Evolutionary conservation across 352 stramenopile genomes (phyloP), one percentile per base, ranked within the genome.

Genomic region (Globisporangium yorkense): DNA sequence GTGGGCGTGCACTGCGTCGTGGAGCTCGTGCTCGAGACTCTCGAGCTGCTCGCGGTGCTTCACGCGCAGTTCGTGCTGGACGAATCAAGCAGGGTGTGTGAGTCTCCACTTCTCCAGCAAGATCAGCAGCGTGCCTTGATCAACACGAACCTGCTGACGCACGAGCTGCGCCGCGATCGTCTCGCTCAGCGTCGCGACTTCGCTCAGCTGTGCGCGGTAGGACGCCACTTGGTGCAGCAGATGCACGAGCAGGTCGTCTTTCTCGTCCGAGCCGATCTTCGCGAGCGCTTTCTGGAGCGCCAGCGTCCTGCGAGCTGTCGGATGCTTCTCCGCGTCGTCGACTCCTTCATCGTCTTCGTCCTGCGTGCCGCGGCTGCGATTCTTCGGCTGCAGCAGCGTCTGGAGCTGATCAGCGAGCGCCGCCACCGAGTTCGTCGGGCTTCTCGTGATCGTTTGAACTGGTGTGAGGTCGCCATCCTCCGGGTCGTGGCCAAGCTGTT

Each of bases 131-230:
- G 31, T 13, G 12, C 27, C 21, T 47, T 35, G 13, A 27, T 29
- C 21, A 13, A 45, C 44, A 73, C 31, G 15, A 47, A 77, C 78
- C 74, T 91, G 83, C 56, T 93, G 75, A 21, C 72, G 68, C 51
- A 91, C 66, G 31, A 93, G 71, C 60, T 89, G 69, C 2, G 73
- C 72, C 0, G 83, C 76, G 57, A 93, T 79, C 52, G 77, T 71
- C 57, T 93, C 80, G 35, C 79, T 79, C 12, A 93, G 55, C 0
- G 62, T 68, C n/a, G 72, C 66, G 12, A 75, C 74, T 49, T 87
- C 74, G 51, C 62, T 63, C 3, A 78, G 72, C 51, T 88, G 76
- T 0, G 51, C 45, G 46, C 75, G 66, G 15, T 79, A 56, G 31
- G 61, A 41, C 3, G 66, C 65, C 7, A 73, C 55, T 40, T 86